Conservation (phyloP, 257 asterid species). For the Petunia secreta region DNA sequence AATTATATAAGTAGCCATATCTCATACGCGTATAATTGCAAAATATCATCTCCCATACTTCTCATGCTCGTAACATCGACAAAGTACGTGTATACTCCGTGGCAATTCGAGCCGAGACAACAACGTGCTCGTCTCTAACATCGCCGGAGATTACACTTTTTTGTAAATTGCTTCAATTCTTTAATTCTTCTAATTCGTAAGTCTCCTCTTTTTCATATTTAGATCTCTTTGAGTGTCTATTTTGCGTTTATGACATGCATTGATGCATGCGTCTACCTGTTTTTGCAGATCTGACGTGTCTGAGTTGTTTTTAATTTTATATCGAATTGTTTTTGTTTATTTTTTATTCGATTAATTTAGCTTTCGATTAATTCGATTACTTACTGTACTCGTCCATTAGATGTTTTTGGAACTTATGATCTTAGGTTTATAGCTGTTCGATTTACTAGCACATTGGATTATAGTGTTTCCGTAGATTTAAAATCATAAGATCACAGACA, state of each 20-base stretch:
- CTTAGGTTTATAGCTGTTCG: constrained; percentile 4
- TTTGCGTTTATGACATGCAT: no score
- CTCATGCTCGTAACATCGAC: not conserved
- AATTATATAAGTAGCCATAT: constrained; percentile 13
- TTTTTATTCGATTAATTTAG: not conserved
- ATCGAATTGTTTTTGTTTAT: not conserved
- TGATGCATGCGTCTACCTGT: not conserved
- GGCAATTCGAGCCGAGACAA: not conserved
- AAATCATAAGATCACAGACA: not conserved
- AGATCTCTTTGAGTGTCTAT: not conserved
- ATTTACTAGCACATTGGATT: not conserved
- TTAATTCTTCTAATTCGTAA: constrained; percentile 28
- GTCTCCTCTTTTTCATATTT: not conserved
- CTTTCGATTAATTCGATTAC: not conserved
- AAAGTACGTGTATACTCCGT: constrained; percentile 4
- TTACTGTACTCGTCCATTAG: not conserved
- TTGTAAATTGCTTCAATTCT: not conserved
- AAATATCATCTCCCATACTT: not conserved
- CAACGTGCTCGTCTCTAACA: not conserved
- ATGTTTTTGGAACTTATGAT: not conserved
- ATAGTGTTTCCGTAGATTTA: not conserved
- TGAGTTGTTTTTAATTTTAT: not conserved
- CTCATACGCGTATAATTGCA: not conserved
- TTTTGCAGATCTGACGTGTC: constrained; percentile 33
- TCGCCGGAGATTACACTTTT: not conserved